Base-by-base conservation (phyloP, 768 basidiomycete species). In the Rickenella mellea region DNA sequence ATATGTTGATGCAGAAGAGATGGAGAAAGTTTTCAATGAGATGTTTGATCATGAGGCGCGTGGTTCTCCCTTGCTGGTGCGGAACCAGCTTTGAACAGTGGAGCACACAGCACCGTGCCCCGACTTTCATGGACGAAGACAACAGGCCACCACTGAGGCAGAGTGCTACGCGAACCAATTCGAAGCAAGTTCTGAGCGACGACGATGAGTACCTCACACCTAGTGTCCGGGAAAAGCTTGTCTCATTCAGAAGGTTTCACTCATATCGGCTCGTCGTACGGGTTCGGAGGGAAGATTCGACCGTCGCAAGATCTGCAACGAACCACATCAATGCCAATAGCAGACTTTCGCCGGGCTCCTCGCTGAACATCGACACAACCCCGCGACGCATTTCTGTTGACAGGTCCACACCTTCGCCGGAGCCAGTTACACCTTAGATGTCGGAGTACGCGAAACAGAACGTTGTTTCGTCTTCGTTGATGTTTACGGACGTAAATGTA, bases 1-100 rank as follows among this genome's bases (percentile, higher is more conserved):
- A 27, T 94, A 92, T 61, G 71, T 85, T 46, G 90, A 94, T 47
- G 92, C 94, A 6, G 85, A 89, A 38, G 87, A 90, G 66, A 89
- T 93, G 85, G 85, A 94, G 64, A 86, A 84, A 56, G 80, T 81
- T 37, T 91, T 93, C 58, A 73, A 84, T 46, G 68, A 76, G 21
- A 67, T 80, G 7, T 89, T 81, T 54, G 71, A 78, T 31, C 74
- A 73, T 27, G 62, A 68, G 39, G 78, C 83, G 33, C 67, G 63
- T 11, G 83, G 82, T 17, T 79, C 76, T 30, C 80, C 32, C 66
- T 88, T 19, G 85, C 88, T 30, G 87, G 87, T 43, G 84, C 83
- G 2, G 72, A 78, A 15, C 57, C 63, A 6, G 58, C 64, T 1
- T 44, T 56, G 3, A 25, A 17, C 27, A 26, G 39, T 28, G 56